Base-by-base conservation (phyloP, 805 yeast species). In the Nakazawaea molendinolei region DNA sequence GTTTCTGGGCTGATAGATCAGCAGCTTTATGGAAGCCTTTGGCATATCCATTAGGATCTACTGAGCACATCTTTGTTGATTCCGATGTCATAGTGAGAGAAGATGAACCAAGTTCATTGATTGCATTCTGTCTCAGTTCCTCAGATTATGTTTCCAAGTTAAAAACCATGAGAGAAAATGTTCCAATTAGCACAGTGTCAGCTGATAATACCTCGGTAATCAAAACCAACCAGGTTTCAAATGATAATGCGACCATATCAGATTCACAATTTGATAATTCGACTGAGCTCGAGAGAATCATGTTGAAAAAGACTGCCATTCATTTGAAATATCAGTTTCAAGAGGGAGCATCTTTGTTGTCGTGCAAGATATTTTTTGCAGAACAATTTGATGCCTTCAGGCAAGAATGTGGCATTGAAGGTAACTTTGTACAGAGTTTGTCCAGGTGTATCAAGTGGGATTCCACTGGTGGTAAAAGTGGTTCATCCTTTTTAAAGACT, bases 1-100 rank as follows among this genome's bases (percentile, higher is more conserved):
- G 79, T 48, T 92, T 92, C 57, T 92, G 97, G 97, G 97, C 97
- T 1, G 97, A 92, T 58, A 65, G 98, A 49, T 85, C 97, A 1
- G 92, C 97, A 1, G 81, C 94, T 2, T 68, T 92, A 15, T 94
- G 97, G 97, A 87, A 85, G 45, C 95, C 96, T 0, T 63, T 92
- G 23, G 80, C 74, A 14, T 89, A 87, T 56, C 95, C 97, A 2
- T 65, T 89, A 37, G 69, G 61, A 27, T 71, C 87, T 0, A 71
- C 81, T 0, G 97, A 92, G 52, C 97, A 92, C 54, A 75, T 90
- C 1, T 92, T 92, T 63, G 86, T 86, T 14, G 97, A 94, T 52
- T 85, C 95, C 6, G 86, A 85, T 55, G 95, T 92, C 15, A 79
- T 92, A 40, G 90, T 92, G 8, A 65, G 98, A 34, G 99, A 92